Evolutionary conservation across 2,329 filamentous ascomycete genomes (phyloP).

Genomic region (Monosporascus sp.): DNA sequence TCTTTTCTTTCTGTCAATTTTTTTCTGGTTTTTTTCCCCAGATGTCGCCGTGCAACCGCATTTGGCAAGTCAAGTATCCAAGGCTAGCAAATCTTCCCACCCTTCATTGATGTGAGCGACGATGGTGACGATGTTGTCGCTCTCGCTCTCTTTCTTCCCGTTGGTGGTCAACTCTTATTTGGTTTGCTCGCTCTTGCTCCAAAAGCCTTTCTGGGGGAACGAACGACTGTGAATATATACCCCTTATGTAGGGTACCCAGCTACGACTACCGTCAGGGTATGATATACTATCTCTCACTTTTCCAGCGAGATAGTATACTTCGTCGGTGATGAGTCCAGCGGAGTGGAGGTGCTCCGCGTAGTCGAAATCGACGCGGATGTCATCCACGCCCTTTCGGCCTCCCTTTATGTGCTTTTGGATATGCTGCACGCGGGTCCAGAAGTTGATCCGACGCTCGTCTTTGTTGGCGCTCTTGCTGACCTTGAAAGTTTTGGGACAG

Average conservation of each 20-base stretch:
- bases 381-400: conserved; percentile 14
- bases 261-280: neutral
- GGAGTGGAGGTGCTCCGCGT: conserved; percentile 62
- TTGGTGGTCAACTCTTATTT: too few species aligned
- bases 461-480: conserved; percentile 5
- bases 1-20: too few species aligned
- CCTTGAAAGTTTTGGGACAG: conserved; percentile 36
- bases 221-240: too few species aligned
- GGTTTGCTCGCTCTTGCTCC: too few species aligned
- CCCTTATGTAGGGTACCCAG: neutral
- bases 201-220: too few species aligned
- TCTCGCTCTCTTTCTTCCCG: too few species aligned
- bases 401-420: conserved; percentile 37
- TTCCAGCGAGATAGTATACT: neutral
- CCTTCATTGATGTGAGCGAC: too few species aligned
- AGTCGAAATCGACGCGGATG: conserved; percentile 86
- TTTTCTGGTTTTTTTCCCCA: too few species aligned
- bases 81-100: too few species aligned
- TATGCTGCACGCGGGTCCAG: conserved; percentile 42
- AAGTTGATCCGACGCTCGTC: conserved; percentile 25
- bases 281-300: conserved; percentile 5
- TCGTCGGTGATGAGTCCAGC: conserved; percentile 6
- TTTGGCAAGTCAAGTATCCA: too few species aligned
- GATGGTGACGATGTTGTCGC: too few species aligned
- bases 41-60: too few species aligned